Evolutionary conservation across 805 yeast species (phyloP).

Genomic region (Barnettozyma sp.): DNA sequence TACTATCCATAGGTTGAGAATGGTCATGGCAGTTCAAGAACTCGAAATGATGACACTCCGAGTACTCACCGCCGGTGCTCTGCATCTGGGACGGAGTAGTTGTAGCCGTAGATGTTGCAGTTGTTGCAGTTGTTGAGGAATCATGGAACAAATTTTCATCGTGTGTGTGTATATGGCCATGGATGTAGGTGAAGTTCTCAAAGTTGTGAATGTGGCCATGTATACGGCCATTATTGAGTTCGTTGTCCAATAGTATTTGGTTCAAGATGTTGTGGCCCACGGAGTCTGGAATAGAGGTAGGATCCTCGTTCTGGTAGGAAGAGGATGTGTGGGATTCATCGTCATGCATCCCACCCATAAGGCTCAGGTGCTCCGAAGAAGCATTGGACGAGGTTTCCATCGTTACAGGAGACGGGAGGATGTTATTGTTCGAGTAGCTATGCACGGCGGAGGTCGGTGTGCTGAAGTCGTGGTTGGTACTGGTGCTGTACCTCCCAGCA

Average conservation of each 20-base stretch:
- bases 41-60: constrained; percentile 37
- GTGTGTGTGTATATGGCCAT: constrained; percentile 56
- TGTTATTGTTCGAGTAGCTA: not conserved
- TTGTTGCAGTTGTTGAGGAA: not conserved
- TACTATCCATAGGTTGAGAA: constrained; percentile 8
- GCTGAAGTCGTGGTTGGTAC: not conserved
- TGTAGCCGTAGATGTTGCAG: not conserved
- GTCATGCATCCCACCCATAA: too few species aligned
- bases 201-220: constrained; percentile 65
- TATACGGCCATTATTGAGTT: constrained; percentile 41
- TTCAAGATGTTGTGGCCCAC: constrained; percentile 1
- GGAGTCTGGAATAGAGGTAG: too few species aligned
- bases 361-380: constrained; percentile 1
- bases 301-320: too few species aligned
- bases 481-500: too few species aligned
- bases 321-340: not conserved
- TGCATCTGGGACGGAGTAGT: too few species aligned
- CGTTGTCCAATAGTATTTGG: constrained; percentile 6
- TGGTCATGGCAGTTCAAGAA: constrained; percentile 33
- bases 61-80: constrained; percentile 20
- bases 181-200: constrained; percentile 54
- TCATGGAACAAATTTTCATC: constrained; percentile 9
- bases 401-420: not conserved
- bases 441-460: not conserved
- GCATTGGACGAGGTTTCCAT: not conserved